Percentiles rank a stretch among this genome's conserved stretches.
Conservation (phyloP, 1,139 yeast genomes). For the Candida glucosophila region DNA sequence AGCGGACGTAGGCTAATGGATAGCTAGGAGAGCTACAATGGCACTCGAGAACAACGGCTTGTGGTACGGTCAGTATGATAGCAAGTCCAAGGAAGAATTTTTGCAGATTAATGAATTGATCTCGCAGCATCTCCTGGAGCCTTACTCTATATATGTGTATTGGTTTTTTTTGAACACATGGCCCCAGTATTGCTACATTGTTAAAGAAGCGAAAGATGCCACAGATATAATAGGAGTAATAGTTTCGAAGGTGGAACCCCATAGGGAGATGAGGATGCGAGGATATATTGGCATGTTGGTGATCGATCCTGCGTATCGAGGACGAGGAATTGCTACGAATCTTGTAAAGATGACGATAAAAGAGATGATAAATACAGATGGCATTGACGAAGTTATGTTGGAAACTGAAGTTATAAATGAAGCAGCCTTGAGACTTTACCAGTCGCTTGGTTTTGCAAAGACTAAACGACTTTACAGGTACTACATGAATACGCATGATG, state of each 20-base stretch:
- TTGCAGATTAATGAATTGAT: conserved; percentile 23
- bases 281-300: conserved; percentile 98
- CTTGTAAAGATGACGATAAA: conserved; percentile 58
- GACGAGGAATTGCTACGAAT: conserved; percentile 71
- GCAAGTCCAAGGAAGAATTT: conserved; percentile 18
- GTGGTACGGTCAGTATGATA: conserved; percentile 16
- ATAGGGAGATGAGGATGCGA: conserved; percentile 59
- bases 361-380: conserved; percentile 48
- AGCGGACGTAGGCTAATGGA: too few species aligned
- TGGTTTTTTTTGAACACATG: conserved; percentile 40
- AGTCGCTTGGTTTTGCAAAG: conserved; percentile 78
- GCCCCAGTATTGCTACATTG: conserved; percentile 39
- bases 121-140: conserved; percentile 33
- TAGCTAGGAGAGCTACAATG: too few species aligned
- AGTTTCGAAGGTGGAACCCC: conserved; percentile 77
- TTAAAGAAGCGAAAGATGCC: conserved; percentile 13
- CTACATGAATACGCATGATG: conserved; percentile 88
- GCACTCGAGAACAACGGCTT: too few species aligned
- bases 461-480: conserved; percentile 77
- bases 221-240: conserved; percentile 59
- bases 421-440: conserved; percentile 74
- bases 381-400: conserved; percentile 80
- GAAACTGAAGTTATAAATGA: conserved; percentile 84
- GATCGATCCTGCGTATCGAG: conserved; percentile 62
- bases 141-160: conserved; percentile 40